Conservation (phyloP, 345 rosid species). For the Syzygium oleosum region DNA sequence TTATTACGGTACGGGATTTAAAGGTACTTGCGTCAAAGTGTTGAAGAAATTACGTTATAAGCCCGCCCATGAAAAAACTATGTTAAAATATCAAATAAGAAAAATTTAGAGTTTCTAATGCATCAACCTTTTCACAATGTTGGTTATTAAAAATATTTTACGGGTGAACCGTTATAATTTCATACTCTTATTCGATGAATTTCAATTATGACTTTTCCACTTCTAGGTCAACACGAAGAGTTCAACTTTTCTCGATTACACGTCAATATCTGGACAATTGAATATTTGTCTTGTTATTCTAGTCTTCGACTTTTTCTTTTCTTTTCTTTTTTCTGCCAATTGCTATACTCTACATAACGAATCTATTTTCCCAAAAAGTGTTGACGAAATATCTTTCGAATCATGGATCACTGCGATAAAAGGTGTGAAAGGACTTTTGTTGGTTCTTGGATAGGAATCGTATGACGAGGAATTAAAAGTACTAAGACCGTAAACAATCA, state of each 20-base stretch:
- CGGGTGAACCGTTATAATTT: not conserved
- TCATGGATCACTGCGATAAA: accelerated
- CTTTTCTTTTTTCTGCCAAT: not conserved
- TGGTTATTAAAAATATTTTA: not conserved
- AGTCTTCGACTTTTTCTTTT: not conserved
- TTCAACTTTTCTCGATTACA: not conserved
- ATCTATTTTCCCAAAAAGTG: accelerated
- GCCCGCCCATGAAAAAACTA: not conserved
- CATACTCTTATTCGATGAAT: not conserved
- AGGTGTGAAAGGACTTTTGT: accelerated
- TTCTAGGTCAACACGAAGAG: not conserved
- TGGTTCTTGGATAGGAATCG: not conserved
- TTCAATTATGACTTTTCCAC: not conserved
- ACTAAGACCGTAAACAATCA: not conserved
- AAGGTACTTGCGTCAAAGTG: not conserved
- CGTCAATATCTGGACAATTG: not conserved
- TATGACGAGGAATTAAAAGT: not conserved
- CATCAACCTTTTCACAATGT: not conserved
- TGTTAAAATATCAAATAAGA: not conserved
- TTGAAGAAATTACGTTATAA: not conserved
- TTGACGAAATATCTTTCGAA: not conserved
- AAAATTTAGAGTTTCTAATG: not conserved
- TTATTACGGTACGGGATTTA: not conserved
- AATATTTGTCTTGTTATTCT: not conserved
- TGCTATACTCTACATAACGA: not conserved